Evolutionary conservation across 352 stramenopile species (phyloP).

Genomic region (Phytophthora melonis): DNA sequence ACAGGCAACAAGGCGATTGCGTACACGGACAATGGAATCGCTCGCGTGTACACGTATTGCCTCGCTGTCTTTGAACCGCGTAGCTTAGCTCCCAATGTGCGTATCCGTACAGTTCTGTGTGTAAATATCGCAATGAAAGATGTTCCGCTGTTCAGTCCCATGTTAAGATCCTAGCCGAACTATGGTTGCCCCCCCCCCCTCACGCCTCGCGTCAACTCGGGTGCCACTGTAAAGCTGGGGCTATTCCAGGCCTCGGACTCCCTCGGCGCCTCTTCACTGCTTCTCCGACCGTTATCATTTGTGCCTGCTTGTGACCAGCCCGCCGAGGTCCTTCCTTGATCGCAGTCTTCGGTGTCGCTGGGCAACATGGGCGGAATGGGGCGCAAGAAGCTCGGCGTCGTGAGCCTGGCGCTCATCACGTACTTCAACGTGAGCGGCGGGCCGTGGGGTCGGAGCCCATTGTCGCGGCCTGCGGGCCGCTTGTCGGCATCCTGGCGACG

Average conservation of each 20-base stretch:
- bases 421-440: slow-evolving; percentile 94
- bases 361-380: slow-evolving; percentile 31
- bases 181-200: too few species aligned
- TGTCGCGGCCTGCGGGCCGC: slow-evolving; percentile 87
- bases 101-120: too few species aligned
- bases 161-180: too few species aligned
- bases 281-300: not conserved
- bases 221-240: too few species aligned
- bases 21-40: too few species aligned
- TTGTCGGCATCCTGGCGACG: slow-evolving; percentile 69
- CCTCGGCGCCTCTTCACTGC: not conserved
- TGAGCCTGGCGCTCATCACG: slow-evolving; percentile 82
- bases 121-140: too few species aligned
- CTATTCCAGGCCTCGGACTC: not conserved
- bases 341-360: not conserved
- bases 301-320: not conserved
- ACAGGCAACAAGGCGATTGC: too few species aligned
- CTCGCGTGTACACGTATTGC: too few species aligned
- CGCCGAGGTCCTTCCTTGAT: not conserved
- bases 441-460: slow-evolving; percentile 96
- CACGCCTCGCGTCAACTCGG: too few species aligned
- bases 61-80: too few species aligned
- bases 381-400: slow-evolving; percentile 69
- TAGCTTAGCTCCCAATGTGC: too few species aligned
- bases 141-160: too few species aligned